Evolutionary conservation across 371 early-diverging fungal genomes (phyloP), one percentile per base, ranked within the genome.

Genomic region (Actinomortierella wolfii): DNA sequence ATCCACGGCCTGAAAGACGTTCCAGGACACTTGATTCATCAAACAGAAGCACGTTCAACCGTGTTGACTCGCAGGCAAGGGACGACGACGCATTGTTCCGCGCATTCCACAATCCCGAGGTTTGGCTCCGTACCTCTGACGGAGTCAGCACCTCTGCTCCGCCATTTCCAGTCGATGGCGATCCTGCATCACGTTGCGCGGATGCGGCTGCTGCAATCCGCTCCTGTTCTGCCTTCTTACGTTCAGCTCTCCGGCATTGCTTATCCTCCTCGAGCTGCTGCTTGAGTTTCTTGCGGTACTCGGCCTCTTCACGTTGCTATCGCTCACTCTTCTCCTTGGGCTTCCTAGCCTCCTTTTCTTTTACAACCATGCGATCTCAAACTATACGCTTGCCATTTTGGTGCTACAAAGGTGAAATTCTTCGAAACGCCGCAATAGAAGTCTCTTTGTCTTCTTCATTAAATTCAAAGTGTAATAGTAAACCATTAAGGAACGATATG

Each of bases 1-100:
- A 24, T 76, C 76, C 4, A 69, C 64, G 11, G 68, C 76, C 54
- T 76, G 61, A 59, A 76, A 76, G 1, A 61, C 68, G 46, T 65
- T 64, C 9, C 76, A 55, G n/a, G 43, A 76, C 56, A 24, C 69
- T 76, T 13, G 76, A 68, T 0, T 69, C 76, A 23, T 76, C 76
- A 59, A 76, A 69, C 7, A 76, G 59, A 5, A 69, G 69, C 24
- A 76, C 61, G 29, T 61, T 69, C 42, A 76, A 40, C 9, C 69
- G 69, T 41, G 69, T 76, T 3, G 62, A 50, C n/a, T 65, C 69
- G 43, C 45, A 76, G 8, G 61, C 68, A n/a, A 64, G 55, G 0
- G 68, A 58, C 0, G 68, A 64, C n/a, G 61, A 67, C 0, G 64
- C 65, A 47, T 64, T 65, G 25, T 75, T 68, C 18, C 73, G 54